These are phyloP conservation scores for Starmerella tilneyi DNA, from an alignment of 805 yeast genomes.

Conservation along the genomic window DNA sequence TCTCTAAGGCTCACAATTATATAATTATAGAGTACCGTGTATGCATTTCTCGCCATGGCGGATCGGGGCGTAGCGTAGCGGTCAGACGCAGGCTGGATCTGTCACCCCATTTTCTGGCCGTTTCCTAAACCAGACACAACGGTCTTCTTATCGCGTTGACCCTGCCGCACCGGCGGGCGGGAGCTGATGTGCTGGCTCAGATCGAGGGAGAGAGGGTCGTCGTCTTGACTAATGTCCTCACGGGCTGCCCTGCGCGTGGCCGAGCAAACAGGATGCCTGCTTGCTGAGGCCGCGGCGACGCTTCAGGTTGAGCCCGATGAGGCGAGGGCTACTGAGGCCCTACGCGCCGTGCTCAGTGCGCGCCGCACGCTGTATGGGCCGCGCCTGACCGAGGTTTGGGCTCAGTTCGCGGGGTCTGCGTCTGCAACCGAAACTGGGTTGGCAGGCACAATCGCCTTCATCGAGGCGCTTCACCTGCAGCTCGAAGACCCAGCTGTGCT, in stretches of 20 bases:
- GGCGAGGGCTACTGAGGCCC: slow-evolving; percentile 1
- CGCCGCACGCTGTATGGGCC: slow-evolving; percentile 15
- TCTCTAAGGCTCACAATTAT: no score
- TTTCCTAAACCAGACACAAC: no score
- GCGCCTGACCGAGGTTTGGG: slow-evolving; percentile 12
- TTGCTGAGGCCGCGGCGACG: slow-evolving; percentile 16
- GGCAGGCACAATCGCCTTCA: slow-evolving; percentile 64
- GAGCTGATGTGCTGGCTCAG: no score
- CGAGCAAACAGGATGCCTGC: slow-evolving; percentile 19
- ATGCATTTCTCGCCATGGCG: no score
- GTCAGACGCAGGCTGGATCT: no score
- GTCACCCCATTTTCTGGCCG: no score
- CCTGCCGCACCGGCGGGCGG: no score
- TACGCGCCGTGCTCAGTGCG: slow-evolving; percentile 4
- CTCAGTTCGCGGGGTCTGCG: slow-evolving; percentile 16
- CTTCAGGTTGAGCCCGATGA: slow-evolving; percentile 10
- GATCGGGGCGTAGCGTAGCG: no score
- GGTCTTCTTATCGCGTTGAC: no score
- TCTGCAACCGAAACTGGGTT: slow-evolving; percentile 42
- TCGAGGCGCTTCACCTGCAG: slow-evolving; percentile 55
- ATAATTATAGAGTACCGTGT: no score
- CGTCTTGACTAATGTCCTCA: slow-evolving; percentile 5
- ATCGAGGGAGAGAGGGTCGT: no score
- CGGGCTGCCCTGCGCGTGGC: slow-evolving; percentile 12
- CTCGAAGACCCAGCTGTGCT: slow-evolving; percentile 69